Percentiles rank a stretch among this genome's conserved stretches.
Conservation (phyloP, 2,329 filamentous ascomycete species). For the Sporothrix pallida region DNA sequence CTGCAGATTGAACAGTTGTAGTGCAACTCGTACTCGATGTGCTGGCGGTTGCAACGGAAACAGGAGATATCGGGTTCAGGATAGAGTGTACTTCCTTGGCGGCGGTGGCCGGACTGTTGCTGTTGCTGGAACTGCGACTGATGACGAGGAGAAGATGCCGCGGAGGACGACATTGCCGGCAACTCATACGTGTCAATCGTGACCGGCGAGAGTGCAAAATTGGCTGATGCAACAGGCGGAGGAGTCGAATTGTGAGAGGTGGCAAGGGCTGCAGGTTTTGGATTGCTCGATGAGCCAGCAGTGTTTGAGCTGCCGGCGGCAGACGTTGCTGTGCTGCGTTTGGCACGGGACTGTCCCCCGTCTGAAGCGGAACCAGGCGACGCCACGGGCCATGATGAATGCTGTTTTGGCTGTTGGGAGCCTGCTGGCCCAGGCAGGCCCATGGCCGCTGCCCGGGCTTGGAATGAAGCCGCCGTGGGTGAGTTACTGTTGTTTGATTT, state of each 20-base stretch:
- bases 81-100: conserved; percentile 55
- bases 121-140: background rate
- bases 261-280: background rate
- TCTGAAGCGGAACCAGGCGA: background rate
- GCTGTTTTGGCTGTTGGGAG: conserved; percentile 5
- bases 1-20: conserved; percentile 79
- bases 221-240: conserved; percentile 6
- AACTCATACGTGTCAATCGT: conserved; percentile 30
- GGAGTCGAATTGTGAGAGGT: conserved; percentile 2
- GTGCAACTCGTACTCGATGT: conserved; percentile 86
- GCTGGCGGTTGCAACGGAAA: conserved; percentile 68
- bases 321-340: background rate
- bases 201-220: conserved; percentile 33
- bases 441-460: conserved; percentile 41
- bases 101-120: background rate
- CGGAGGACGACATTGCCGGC: background rate
- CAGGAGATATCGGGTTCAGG: conserved; percentile 77
- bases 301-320: background rate
- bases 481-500: conserved; percentile 17
- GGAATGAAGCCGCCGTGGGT: conserved; percentile 43
- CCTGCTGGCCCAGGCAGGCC: conserved; percentile 20
- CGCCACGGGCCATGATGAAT: conserved; percentile 9
- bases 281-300: background rate
- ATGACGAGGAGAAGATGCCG: background rate
- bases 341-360: background rate